These are phyloP conservation scores for Sporothrix globosa DNA, from an alignment of 2,329 filamentous ascomycete genomes.

Conservation along the genomic window DNA sequence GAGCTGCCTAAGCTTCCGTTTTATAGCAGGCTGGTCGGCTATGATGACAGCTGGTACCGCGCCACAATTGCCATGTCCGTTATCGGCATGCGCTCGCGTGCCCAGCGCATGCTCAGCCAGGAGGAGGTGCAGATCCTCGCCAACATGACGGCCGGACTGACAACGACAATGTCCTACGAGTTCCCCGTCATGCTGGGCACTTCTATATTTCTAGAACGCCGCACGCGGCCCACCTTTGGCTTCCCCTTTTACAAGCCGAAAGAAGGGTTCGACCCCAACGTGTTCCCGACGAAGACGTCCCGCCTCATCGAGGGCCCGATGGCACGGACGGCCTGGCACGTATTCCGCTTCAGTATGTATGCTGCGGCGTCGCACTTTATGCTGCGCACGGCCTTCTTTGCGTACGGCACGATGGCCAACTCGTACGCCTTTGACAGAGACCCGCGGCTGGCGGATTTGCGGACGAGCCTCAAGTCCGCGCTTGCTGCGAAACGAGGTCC, in stretches of 20 bases:
- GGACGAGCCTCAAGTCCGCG: conserved; percentile 19
- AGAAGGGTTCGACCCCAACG: conserved; percentile 32
- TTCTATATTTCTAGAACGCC: conserved; percentile 26
- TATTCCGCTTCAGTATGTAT: conserved; percentile 31
- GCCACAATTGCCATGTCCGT: conserved; percentile 32
- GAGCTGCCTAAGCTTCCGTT: conserved; percentile 34
- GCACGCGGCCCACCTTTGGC: conserved; percentile 33
- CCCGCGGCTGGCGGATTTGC: conserved; percentile 32
- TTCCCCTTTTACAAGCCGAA: conserved; percentile 36
- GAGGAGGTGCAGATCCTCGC: conserved; percentile 36
- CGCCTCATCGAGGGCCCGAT: conserved; percentile 22
- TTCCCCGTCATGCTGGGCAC: conserved; percentile 29
- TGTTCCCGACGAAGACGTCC: conserved; percentile 28
- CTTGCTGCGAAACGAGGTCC: background rate
- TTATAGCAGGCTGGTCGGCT: conserved; percentile 30
- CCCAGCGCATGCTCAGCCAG: conserved; percentile 33
- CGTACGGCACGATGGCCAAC: conserved; percentile 30
- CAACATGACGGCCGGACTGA: conserved; percentile 32
- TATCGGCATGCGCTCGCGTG: conserved; percentile 32
- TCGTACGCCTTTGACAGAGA: conserved; percentile 28
- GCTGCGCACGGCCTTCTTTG: conserved; percentile 29
- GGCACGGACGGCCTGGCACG: conserved; percentile 35
- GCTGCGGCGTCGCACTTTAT: conserved; percentile 29
- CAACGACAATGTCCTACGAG: conserved; percentile 30
- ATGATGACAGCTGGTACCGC: conserved; percentile 32